Evolutionary conservation across 2,329 filamentous ascomycete species (phyloP).

Genomic region (Aspergillus novofumigatus): DNA sequence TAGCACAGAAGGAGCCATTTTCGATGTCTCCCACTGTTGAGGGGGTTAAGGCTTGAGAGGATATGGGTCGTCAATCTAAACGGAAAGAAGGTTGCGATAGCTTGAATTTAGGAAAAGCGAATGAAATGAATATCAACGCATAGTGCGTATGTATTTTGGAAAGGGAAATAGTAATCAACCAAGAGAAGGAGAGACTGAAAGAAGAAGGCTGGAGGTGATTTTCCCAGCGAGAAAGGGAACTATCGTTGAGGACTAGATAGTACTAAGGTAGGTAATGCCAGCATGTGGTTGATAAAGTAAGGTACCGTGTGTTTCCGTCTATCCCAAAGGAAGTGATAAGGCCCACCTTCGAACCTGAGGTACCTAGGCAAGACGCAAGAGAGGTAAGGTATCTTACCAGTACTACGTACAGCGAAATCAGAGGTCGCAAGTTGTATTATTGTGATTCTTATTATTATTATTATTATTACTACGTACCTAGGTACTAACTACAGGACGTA

Average conservation of each 20-base stretch:
- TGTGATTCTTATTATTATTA: too few species aligned
- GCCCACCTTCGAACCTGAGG: not conserved
- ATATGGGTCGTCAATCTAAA: constrained; percentile 2
- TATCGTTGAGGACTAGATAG: constrained; percentile 1
- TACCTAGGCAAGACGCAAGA: constrained; percentile 7
- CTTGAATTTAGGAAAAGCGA: not conserved
- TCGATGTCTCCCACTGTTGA: constrained; percentile 2
- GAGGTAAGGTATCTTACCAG: too few species aligned
- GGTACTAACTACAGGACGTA: too few species aligned
- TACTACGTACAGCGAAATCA: not conserved
- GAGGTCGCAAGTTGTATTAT: not conserved
- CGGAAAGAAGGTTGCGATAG: not conserved
- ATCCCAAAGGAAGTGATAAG: not conserved
- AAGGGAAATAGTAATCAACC: not conserved
- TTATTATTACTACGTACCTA: not conserved
- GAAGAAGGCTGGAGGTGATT: constrained; percentile 4
- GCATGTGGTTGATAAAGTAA: constrained; percentile 4
- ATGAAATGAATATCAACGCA: constrained; percentile 8
- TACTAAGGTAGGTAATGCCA: not conserved
- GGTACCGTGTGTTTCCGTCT: not conserved
- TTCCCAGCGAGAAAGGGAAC: constrained; percentile 1
- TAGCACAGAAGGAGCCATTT: constrained; percentile 41
- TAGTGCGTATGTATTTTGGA: constrained; percentile 4
- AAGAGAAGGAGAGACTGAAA: not conserved
- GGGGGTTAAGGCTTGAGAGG: constrained; percentile 3